Conservation (phyloP, 208 protist genomes). For the Leishmania major region DNA sequence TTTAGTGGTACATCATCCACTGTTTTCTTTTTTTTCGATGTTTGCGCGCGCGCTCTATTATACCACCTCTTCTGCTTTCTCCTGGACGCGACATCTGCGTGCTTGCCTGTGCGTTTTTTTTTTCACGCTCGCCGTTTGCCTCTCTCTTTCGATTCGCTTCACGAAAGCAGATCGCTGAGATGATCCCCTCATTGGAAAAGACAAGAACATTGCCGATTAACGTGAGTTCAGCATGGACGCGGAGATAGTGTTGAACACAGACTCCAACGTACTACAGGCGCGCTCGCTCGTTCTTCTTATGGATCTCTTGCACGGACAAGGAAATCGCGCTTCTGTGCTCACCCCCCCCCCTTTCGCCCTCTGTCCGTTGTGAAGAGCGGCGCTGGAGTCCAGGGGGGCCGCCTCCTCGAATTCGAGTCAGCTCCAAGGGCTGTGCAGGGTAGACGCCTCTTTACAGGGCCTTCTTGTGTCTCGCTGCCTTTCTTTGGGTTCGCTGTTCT, state of each 20-base stretch:
- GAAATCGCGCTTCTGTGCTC: not conserved
- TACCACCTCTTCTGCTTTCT: not conserved
- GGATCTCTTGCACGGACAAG: not conserved
- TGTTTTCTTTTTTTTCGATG: not conserved
- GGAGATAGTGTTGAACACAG: not conserved
- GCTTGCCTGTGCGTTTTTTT: not conserved
- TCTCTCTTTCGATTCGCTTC: not conserved
- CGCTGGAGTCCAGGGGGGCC: not conserved
- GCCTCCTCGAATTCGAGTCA: not conserved
- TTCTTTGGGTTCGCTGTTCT: not conserved
- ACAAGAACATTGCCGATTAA: not conserved
- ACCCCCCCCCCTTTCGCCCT: not conserved
- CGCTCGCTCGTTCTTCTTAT: not conserved
- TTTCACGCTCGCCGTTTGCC: not conserved
- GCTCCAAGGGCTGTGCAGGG: not conserved
- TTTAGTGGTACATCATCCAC: not conserved
- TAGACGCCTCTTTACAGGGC: not conserved
- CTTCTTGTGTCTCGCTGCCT: not conserved
- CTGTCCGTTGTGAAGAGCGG: not conserved
- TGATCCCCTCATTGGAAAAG: not conserved
- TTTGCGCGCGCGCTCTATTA: not conserved
- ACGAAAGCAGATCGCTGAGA: not conserved
- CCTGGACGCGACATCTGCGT: no score
- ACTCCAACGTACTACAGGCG: not conserved
- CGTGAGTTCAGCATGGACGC: no score